phyloP scores from a whole-genome alignment of 768 basidiomycete species.

The Lactifluus hygrophoroides region DNA sequence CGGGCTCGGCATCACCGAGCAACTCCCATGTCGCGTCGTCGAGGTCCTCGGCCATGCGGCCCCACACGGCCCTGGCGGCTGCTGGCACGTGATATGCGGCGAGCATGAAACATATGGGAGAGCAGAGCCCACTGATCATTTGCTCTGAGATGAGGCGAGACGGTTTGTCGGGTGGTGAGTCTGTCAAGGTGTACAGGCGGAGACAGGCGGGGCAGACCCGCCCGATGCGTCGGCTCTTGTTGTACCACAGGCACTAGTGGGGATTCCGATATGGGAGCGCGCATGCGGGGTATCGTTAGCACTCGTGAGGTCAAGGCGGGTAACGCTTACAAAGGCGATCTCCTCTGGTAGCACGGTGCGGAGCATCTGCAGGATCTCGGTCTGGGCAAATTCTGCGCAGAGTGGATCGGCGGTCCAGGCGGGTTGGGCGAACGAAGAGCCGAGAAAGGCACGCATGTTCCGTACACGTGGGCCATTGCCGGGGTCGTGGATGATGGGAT shows the following conservation, averaged over 20 bases:
- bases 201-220: constrained; percentile 76
- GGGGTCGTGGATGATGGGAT: constrained; percentile 65
- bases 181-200: constrained; percentile 62
- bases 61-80: constrained; percentile 62
- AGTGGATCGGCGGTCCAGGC: constrained; percentile 55
- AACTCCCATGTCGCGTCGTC: constrained; percentile 56
- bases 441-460: constrained; percentile 53
- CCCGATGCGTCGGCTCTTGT: constrained; percentile 63
- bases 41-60: constrained; percentile 57
- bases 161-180: constrained; percentile 45
- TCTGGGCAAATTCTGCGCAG: constrained; percentile 70
- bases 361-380: constrained; percentile 69
- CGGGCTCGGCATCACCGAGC: constrained; percentile 34
- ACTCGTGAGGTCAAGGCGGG: not conserved
- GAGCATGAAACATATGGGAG: constrained; percentile 66
- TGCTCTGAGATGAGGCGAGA: constrained; percentile 51
- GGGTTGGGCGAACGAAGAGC: constrained; percentile 58
- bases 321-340: constrained; percentile 50
- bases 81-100: constrained; percentile 57
- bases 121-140: constrained; percentile 69
- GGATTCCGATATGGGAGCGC: constrained; percentile 35
- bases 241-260: constrained; percentile 54
- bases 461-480: constrained; percentile 74
- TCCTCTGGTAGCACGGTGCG: constrained; percentile 62
- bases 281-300: not conserved